These are phyloP conservation scores for Oryza nivara DNA, from an alignment of 176 grass and related monocot genomes.

Conservation along the genomic window DNA sequence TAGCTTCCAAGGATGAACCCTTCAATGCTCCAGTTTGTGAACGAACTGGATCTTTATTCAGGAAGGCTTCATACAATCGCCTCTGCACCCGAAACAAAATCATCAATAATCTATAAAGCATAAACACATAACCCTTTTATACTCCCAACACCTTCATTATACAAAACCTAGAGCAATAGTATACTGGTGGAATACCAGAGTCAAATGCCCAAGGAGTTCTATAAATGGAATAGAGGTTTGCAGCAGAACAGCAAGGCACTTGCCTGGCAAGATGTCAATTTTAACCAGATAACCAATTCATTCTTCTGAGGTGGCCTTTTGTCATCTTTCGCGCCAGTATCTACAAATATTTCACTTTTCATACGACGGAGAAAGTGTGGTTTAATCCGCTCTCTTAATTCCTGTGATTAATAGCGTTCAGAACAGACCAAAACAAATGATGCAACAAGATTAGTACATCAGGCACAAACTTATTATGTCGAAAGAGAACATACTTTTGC, in stretches of 20 bases:
- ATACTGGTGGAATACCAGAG: background rate
- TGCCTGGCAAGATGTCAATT: slow-evolving; percentile 82
- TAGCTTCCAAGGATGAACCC: slow-evolving; percentile 64
- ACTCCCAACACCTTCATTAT: background rate
- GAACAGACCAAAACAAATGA: slow-evolving; percentile 25
- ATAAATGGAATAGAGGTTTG: background rate
- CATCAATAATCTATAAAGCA: background rate
- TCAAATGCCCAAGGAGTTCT: background rate
- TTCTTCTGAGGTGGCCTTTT: slow-evolving; percentile 60
- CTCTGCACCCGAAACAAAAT: slow-evolving; percentile 59
- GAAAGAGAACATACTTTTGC: slow-evolving; percentile 48
- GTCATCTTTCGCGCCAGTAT: slow-evolving; percentile 36
- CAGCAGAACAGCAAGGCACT: background rate
- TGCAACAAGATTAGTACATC: slow-evolving; percentile 16
- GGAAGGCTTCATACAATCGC: slow-evolving; percentile 90
- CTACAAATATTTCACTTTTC: slow-evolving; percentile 75
- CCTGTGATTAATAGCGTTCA: slow-evolving; percentile 38
- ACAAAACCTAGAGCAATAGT: background rate
- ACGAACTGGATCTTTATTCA: slow-evolving; percentile 73
- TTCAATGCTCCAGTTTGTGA: slow-evolving; percentile 31
- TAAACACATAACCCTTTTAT: background rate
- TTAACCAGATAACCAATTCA: slow-evolving; percentile 86
- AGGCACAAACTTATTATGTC: background rate
- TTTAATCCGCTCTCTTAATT: slow-evolving; percentile 77
- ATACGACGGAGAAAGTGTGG: slow-evolving; percentile 78